These are phyloP conservation scores for Sordaria brevicollis DNA, from an alignment of 495 filamentous ascomycete species.

Conservation along the genomic window DNA sequence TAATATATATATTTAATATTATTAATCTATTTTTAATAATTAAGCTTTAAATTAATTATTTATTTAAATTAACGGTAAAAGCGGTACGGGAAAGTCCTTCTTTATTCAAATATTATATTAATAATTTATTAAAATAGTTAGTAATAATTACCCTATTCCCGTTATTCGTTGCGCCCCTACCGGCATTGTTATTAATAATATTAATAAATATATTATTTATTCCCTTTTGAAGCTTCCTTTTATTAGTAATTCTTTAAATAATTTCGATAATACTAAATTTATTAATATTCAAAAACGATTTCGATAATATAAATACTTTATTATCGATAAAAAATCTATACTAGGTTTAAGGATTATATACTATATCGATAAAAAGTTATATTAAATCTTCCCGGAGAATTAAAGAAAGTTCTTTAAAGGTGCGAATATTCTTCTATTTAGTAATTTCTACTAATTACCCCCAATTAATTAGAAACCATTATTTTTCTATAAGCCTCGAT, in stretches of 20 bases:
- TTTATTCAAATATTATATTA: neutral
- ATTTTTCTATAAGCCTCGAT: neutral
- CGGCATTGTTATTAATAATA: neutral
- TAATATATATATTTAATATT: too few relatives aligned
- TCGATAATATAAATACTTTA: neutral
- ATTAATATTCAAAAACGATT: neutral
- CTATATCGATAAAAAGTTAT: neutral
- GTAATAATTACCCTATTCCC: rapidly evolving
- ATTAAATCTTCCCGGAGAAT: neutral
- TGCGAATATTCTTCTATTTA: neutral
- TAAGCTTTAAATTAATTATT: too few relatives aligned
- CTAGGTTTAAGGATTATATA: neutral
- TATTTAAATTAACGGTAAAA: neutral
- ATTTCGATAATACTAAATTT: neutral
- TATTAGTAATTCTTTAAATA: neutral
- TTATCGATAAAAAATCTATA: neutral
- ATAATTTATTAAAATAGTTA: neutral
- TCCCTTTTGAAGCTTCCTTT: neutral
- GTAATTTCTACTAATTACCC: neutral
- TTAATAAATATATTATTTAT: neutral
- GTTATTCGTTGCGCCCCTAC: neutral
- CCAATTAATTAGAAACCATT: neutral
- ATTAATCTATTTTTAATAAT: too few relatives aligned
- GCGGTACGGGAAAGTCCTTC: neutral
- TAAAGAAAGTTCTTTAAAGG: neutral